Percentiles rank a stretch among this genome's conserved stretches.
Evolutionary conservation across 805 yeast species (phyloP).

Genomic region (Saturnispora quitensis): DNA sequence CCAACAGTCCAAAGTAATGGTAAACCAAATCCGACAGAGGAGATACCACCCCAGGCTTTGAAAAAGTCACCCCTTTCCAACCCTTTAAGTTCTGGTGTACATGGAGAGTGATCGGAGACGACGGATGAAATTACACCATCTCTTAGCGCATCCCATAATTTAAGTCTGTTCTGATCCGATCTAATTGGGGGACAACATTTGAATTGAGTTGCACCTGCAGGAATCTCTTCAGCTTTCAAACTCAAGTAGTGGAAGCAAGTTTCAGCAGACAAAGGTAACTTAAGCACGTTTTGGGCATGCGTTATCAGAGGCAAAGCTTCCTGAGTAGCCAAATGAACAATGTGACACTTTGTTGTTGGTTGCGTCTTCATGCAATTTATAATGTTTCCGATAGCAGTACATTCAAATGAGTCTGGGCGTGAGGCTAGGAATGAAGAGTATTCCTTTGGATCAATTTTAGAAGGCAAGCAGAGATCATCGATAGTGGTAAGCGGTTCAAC

Average conservation of each 20-base stretch:
- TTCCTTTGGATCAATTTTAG: constrained; percentile 43
- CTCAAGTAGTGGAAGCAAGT: constrained; percentile 91
- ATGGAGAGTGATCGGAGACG: constrained; percentile 93
- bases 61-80: constrained; percentile 79
- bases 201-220: constrained; percentile 70
- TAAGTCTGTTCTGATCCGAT: constrained; percentile 56
- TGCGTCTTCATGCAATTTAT: constrained; percentile 49
- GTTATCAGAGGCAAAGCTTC: constrained; percentile 69
- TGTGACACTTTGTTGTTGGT: constrained; percentile 66
- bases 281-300: constrained; percentile 44
- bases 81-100: constrained; percentile 85
- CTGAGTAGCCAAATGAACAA: constrained; percentile 83
- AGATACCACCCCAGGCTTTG: constrained; percentile 94
- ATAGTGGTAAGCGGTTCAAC: constrained; percentile 42
- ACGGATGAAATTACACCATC: constrained; percentile 66
- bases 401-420: constrained; percentile 83
- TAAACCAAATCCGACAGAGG: constrained; percentile 87
- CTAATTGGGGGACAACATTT: constrained; percentile 96
- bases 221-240: constrained; percentile 66
- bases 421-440: constrained; percentile 72
- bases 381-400: constrained; percentile 70
- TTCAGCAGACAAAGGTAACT: constrained; percentile 70
- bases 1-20: constrained; percentile 77
- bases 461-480: constrained; percentile 12
- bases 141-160: constrained; percentile 71